phyloP scores from a whole-genome alignment of 1,284 basidiomycete genomes.

The Malassezia pachydermatis region DNA sequence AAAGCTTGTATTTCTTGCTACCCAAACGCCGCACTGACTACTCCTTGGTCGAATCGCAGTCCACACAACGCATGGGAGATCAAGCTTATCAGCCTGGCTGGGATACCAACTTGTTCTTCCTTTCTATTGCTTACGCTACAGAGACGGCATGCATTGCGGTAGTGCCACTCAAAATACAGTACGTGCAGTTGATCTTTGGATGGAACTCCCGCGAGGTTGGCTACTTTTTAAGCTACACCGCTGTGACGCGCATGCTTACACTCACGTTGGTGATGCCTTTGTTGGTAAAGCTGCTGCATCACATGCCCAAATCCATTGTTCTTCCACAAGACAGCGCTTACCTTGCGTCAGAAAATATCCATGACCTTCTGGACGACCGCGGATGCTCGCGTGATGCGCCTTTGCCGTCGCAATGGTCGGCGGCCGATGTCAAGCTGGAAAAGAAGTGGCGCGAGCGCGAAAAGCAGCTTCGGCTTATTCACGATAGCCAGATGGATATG shows the following conservation, averaged over 20 bases:
- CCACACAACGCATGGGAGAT: slow-evolving; percentile 10
- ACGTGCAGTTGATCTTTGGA: slow-evolving; percentile 35
- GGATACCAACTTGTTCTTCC: slow-evolving; percentile 39
- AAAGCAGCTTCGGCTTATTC: slow-evolving; percentile 40
- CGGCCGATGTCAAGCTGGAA: slow-evolving; percentile 23
- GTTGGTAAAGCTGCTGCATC: slow-evolving; percentile 34
- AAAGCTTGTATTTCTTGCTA: slow-evolving; percentile 31
- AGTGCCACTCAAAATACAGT: slow-evolving; percentile 40
- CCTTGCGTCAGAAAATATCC: neutral
- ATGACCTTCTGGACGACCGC: slow-evolving; percentile 3
- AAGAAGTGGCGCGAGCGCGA: slow-evolving; percentile 40
- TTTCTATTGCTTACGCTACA: slow-evolving; percentile 36
- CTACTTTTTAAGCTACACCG: slow-evolving; percentile 34
- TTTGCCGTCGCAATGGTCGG: neutral
- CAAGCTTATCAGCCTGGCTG: slow-evolving; percentile 6
- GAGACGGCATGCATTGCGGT: slow-evolving; percentile 35
- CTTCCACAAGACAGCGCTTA: slow-evolving; percentile 13
- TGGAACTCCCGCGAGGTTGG: slow-evolving; percentile 40
- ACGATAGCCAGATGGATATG: slow-evolving; percentile 43
- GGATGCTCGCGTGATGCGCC: neutral
- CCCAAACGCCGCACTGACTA: slow-evolving; percentile 24
- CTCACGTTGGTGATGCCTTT: slow-evolving; percentile 38
- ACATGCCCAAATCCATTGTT: slow-evolving; percentile 14
- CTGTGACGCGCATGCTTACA: slow-evolving; percentile 32
- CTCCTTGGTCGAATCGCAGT: slow-evolving; percentile 19